Percentiles rank a stretch among this genome's conserved stretches.
Evolutionary conservation across 2,329 filamentous ascomycete genomes (phyloP).

Genomic region (Waltergamsia citrina): DNA sequence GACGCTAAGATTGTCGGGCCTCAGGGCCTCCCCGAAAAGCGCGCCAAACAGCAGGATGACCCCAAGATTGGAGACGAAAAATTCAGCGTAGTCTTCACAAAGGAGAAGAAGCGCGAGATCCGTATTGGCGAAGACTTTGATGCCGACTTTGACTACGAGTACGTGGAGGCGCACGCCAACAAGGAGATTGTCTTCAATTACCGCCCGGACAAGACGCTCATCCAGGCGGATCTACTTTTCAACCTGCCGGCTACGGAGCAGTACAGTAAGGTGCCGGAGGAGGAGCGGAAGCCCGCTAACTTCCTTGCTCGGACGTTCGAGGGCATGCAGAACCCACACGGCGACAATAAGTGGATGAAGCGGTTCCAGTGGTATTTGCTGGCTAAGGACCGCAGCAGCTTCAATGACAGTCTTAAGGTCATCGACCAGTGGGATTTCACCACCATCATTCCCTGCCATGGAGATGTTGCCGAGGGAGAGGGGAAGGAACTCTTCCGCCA

Average conservation of each 20-base stretch:
- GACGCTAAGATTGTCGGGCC: conserved; percentile 72
- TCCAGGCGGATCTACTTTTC: conserved; percentile 87
- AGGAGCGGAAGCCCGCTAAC: conserved; percentile 19
- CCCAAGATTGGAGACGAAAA: conserved; percentile 36
- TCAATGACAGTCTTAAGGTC: conserved; percentile 56
- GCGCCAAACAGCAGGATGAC: conserved; percentile 44
- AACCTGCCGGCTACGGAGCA: conserved; percentile 85
- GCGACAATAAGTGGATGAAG: conserved; percentile 65
- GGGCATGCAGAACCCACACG: conserved; percentile 48
- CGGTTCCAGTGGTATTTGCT: conserved; percentile 73
- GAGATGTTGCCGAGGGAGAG: conserved; percentile 68
- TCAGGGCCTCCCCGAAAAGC: conserved; percentile 76
- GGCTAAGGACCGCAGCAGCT: conserved; percentile 54
- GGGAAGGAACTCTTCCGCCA: conserved; percentile 70
- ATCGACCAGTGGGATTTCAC: conserved; percentile 80
- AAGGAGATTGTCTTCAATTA: conserved; percentile 85
- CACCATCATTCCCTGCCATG: conserved; percentile 83
- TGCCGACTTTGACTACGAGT: conserved; percentile 77
- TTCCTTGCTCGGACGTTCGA: conserved; percentile 33
- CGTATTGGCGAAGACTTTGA: conserved; percentile 72
- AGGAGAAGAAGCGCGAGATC: conserved; percentile 38
- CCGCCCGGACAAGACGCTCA: conserved; percentile 67
- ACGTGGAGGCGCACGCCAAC: conserved; percentile 69
- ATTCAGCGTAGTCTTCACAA: conserved; percentile 61
- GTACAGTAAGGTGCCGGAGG: conserved; percentile 57